phyloP scores from a whole-genome alignment of 805 yeast genomes.

The Cyberlindnera petersonii region DNA sequence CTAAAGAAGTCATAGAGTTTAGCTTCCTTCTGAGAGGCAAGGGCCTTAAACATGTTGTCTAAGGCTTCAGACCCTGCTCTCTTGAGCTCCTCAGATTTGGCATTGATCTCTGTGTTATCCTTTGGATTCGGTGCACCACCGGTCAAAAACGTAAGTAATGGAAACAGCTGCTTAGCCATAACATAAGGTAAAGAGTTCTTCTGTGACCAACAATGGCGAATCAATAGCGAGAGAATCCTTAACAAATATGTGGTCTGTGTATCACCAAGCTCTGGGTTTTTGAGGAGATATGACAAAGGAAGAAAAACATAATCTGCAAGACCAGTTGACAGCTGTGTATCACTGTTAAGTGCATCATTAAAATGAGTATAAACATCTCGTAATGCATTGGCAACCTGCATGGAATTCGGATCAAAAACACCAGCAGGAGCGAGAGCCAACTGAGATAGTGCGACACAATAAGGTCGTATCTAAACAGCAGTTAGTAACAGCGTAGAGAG shows the following conservation, averaged over 20 bases:
- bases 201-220: conserved; percentile 44
- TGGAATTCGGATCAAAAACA: conserved; percentile 31
- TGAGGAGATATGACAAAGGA: conserved; percentile 53
- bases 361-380: conserved; percentile 29
- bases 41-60: conserved; percentile 29
- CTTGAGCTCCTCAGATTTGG: conserved; percentile 36
- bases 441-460: conserved; percentile 43
- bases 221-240: conserved; percentile 40
- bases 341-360: conserved; percentile 15
- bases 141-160: conserved; percentile 42
- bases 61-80: conserved; percentile 34
- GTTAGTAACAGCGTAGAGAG: too few species aligned
- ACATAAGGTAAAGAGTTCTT: conserved; percentile 34
- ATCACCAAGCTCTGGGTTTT: conserved; percentile 44
- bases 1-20: conserved; percentile 27
- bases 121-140: conserved; percentile 42
- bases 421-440: conserved; percentile 39
- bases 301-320: conserved; percentile 61
- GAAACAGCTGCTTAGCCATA: conserved; percentile 42
- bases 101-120: conserved; percentile 18
- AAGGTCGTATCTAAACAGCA: conserved; percentile 32
- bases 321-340: conserved; percentile 30
- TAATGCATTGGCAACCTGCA: conserved; percentile 31
- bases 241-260: conserved; percentile 43
- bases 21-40: conserved; percentile 21